Base-by-base conservation (phyloP, 106 monocot genomes). In the Dactylorhiza incarnata region DNA sequence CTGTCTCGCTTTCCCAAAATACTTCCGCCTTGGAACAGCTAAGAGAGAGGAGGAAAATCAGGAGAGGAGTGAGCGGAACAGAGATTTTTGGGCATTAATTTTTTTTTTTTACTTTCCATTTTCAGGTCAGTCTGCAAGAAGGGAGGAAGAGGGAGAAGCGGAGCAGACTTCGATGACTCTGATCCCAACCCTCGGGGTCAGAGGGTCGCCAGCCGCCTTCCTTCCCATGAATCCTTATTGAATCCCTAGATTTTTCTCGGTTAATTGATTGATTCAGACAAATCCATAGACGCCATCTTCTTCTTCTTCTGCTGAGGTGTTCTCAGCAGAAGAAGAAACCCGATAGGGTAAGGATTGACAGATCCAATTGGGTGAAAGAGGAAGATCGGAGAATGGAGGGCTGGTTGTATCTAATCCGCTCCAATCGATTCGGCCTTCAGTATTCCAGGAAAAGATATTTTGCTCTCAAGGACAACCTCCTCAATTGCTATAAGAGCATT, bases 331-430 rank as follows among this genome's bases (percentile, higher is more conserved):
- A 72, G 72, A 72, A 72, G 72, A 72, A 49, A 45, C 17, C 17
- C 1, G 45, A 17, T 7, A 70, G 43, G 12, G 3, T 46, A 16
- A 47, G n/a, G 5, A 13, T 46, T 70, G 43, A 48, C 23, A 49
- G 9, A 23, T 49, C 49, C 8, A 20, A 9, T 72, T 9, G 9
- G 48, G 72, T 10, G 49, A 49, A 8, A 71, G 71, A 2, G 71
- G 20, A 71, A 22, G 48, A 71, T 19, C 22, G 24, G 9, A 86
- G 52, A 49, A 90, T 86, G 82, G 82, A 84, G n/a, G 89, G 89
- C 0, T 90, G 89, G 89, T 72, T 90, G 26, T 86, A 86, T 74
- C 84, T 90, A 59, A 81, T 90, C 54, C 77, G 86, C 37, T 90
- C 86, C 26, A 90, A 90, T 46, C 76, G 86, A 13, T 58, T 90